A percentile compares a stretch with the other conserved stretches of the same genome.
Conservation (phyloP, 352 stramenopile species). For the Globisporangium alternatum region DNA sequence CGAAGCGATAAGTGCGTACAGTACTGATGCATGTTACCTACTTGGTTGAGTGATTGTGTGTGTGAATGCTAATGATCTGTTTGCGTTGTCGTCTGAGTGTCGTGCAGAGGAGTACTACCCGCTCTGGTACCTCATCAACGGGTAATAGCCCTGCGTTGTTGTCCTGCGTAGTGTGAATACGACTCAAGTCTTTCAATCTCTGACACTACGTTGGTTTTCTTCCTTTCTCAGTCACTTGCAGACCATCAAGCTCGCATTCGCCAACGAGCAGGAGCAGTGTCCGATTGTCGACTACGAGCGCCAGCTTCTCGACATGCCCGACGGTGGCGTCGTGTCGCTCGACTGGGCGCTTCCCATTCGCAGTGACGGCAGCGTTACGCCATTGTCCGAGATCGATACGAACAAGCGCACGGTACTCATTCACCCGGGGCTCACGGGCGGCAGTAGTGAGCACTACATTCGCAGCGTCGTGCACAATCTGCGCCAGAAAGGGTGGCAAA, state of each 20-base stretch:
- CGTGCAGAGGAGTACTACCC: conserved; percentile 45
- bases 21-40: too few relatives aligned
- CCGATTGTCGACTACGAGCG: conserved; percentile 47
- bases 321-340: conserved; percentile 65
- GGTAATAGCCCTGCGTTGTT: conserved; percentile 12
- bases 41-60: not conserved
- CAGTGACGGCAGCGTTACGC: conserved; percentile 15
- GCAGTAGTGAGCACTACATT: conserved; percentile 76
- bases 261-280: conserved; percentile 26
- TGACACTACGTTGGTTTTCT: not conserved
- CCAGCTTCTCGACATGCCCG: conserved; percentile 55
- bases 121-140: conserved; percentile 60
- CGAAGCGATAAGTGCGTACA: conserved; percentile 37
- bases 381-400: conserved; percentile 28
- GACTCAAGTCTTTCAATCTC: not conserved
- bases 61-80: not conserved
- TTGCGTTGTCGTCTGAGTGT: not conserved
- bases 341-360: conserved; percentile 53
- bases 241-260: conserved; percentile 44
- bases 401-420: conserved; percentile 48
- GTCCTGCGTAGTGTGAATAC: not conserved
- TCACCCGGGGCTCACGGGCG: conserved; percentile 61
- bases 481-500: conserved; percentile 31
- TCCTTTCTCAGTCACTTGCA: conserved; percentile 38
- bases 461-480: conserved; percentile 36